Evolutionary conservation across 257 asterid species (phyloP), one percentile per base, ranked within the genome.

Genomic region (Scutellaria minor): DNA sequence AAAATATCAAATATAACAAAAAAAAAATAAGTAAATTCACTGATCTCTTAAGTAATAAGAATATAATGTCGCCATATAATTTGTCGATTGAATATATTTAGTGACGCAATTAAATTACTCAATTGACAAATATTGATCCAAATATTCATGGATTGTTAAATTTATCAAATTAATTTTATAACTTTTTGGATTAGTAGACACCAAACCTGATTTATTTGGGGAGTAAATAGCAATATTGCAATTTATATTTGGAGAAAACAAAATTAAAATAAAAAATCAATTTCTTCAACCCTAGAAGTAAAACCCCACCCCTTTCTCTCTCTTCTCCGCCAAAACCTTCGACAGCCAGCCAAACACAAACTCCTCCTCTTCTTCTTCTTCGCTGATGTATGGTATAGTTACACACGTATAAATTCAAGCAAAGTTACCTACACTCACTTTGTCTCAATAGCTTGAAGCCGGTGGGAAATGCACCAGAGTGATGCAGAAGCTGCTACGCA

Each of bases 401-500:
- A 64, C 5, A 50, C 12, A 7, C 27, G 27, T 24, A 24, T 10
- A 42, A 31, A 7, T 55, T 54, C 37, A 67, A 52, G 6, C 7
- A 18, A 31, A 1, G 37, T 31, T 31, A 0, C 37, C 0, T 50
- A n/a, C 52, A 10, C 31, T 40, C 8, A 9, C 55, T 70, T 6
- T 44, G 46, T 20, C 41, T 69, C 22, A 37, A 40, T 15, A 75
- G 56, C 6, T 44, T 48, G 50, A 41, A 62, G 52, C 24, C 27
- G 9, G 50, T 68, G 77, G 77, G 80, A 76, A 67, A 76, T 76
- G 80, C 80, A 15, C 72, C 76, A 53, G 37, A 53, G 76, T 39
- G 77, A 77, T 77, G 81, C 77, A 77, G 81, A 77, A 77, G 65
- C 64, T 77, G 53, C 71, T 77, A 73, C 77, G 77, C 81, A 48